phyloP scores from a whole-genome alignment of 495 filamentous ascomycete genomes.

The Astrocystis sublimbata region DNA sequence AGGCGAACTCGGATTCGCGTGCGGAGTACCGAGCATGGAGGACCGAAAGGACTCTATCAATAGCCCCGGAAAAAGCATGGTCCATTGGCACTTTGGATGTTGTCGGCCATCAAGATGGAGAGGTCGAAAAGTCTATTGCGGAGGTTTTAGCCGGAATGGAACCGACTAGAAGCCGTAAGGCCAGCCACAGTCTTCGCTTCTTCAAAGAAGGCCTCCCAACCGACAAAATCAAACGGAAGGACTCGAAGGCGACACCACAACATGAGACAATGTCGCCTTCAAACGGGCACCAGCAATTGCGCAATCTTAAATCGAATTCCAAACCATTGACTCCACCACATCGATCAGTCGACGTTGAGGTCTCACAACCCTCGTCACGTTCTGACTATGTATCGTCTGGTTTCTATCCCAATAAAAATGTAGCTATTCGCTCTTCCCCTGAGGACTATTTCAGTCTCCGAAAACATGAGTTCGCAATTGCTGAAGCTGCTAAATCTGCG shows the following conservation, averaged over 20 bases:
- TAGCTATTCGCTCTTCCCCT: conserved; percentile 2
- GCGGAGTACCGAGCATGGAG: conserved; percentile 46
- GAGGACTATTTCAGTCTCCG: conserved; percentile 23
- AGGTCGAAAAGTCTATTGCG: conserved; percentile 81
- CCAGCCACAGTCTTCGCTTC: conserved; percentile 85
- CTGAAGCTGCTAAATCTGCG: not conserved
- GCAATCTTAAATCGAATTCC: conserved; percentile 9
- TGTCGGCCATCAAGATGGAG: conserved; percentile 43
- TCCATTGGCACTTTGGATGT: conserved; percentile 51
- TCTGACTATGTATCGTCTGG: conserved; percentile 21
- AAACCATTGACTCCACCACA: conserved; percentile 19
- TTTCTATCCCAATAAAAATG: conserved; percentile 7
- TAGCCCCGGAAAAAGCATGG: conserved; percentile 56
- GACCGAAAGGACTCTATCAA: conserved; percentile 41
- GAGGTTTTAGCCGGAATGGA: conserved; percentile 77
- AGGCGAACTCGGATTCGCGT: conserved; percentile 34
- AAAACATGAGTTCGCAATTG: not conserved
- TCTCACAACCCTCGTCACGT: conserved; percentile 19
- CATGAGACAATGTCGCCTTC: conserved; percentile 36
- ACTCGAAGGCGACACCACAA: conserved; percentile 31
- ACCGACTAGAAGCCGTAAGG: conserved; percentile 85
- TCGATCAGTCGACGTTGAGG: conserved; percentile 20
- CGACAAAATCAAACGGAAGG: conserved; percentile 49
- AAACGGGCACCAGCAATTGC: conserved; percentile 20
- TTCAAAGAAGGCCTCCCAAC: conserved; percentile 86